Evolutionary conservation across 495 filamentous ascomycete species (phyloP), one percentile per base, ranked within the genome.

Genomic region (Pseudotulostoma volvatum): DNA sequence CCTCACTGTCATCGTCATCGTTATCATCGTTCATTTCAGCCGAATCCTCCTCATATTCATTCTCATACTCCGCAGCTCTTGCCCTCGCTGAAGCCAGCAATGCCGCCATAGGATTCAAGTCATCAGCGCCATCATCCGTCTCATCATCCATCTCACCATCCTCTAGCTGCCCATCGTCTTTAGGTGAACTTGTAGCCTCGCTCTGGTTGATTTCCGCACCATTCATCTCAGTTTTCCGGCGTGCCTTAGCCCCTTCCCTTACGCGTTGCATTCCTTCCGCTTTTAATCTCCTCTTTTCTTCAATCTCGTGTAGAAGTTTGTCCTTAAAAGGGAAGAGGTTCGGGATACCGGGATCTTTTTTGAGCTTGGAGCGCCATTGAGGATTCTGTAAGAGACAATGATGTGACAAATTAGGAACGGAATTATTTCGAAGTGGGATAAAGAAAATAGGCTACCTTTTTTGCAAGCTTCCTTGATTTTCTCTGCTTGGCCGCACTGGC

Each of bases 261-360:
- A 71, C 70, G 40, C 71, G 71, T 47, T 68, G 63, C 47, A 68
- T 68, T 46, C 94, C 85, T 55, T 93, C 90, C 38, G 70, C 72
- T 63, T 86, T 95, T 54, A 71, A 51, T 21, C 77, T 67, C 59
- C 76, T 79, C 42, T 71, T 76, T 55, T 94, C 83, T 62, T 97
- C 92, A 47, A 97, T 93, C 56, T 97, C 84, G 18, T 83, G 73
- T 32, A 97, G 69, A 14, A 97, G 71, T 64, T 80, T 84, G 51
- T 95, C 92, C 63, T 97, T 97, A 71, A 87, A 93, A 9, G 90
- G 90, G 63, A 94, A 97, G 18, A 94, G 70, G 53, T 94, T 97
- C 36, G 90, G 90, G 37, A 97, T 95, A 41, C 88, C 88, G 28
- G 86, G 85, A 55, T 93, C 88, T 61, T 96, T 96, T 74, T 93